Evolutionary conservation across 306 rosid species (phyloP).

Genomic region (Canavalia ensiformis): DNA sequence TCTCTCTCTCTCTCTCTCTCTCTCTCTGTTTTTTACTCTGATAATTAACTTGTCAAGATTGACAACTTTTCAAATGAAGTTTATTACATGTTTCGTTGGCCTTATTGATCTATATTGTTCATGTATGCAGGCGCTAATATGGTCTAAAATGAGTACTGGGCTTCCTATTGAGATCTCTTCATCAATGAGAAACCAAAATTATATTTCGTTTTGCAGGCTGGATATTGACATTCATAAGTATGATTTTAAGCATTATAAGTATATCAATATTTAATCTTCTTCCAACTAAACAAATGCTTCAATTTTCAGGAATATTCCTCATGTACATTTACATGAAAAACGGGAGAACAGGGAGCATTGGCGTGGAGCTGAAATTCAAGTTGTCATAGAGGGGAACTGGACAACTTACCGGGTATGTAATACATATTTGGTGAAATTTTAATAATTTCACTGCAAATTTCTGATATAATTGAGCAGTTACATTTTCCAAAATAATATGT

Average conservation of each 20-base stretch:
- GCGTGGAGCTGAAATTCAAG: conserved; percentile 99
- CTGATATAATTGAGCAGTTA: conserved; percentile 16
- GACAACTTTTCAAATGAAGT: conserved; percentile 23
- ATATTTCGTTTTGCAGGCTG: conserved; percentile 84
- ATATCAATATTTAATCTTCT: conserved; percentile 34
- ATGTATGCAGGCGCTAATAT: conserved; percentile 83
- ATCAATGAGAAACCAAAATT: conserved; percentile 83
- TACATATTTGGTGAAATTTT: conserved; percentile 34
- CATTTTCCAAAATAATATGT: conserved; percentile 26
- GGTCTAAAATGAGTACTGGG: conserved; percentile 99
- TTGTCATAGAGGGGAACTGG: conserved; percentile 98
- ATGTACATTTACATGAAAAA: conserved; percentile 87
- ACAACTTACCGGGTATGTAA: conserved; percentile 88
- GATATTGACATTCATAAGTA: conserved; percentile 96
- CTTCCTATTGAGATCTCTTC: conserved; percentile 94
- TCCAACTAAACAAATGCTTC: conserved; percentile 39
- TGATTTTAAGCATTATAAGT: conserved; percentile 43
- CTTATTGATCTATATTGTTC: conserved; percentile 35
- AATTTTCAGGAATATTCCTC: conserved; percentile 88
- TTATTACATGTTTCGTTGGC: conserved; percentile 4
- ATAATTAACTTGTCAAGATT: conserved; percentile 23
- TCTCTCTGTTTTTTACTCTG: conserved; percentile 32
- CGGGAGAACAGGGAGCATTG: conserved; percentile 71
- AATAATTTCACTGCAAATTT: conserved; percentile 36
- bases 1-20: not conserved